A percentile compares a stretch with the other conserved stretches of the same genome.
Evolutionary conservation across 495 filamentous ascomycete species (phyloP).

Genomic region (Aspergillus asperescens): DNA sequence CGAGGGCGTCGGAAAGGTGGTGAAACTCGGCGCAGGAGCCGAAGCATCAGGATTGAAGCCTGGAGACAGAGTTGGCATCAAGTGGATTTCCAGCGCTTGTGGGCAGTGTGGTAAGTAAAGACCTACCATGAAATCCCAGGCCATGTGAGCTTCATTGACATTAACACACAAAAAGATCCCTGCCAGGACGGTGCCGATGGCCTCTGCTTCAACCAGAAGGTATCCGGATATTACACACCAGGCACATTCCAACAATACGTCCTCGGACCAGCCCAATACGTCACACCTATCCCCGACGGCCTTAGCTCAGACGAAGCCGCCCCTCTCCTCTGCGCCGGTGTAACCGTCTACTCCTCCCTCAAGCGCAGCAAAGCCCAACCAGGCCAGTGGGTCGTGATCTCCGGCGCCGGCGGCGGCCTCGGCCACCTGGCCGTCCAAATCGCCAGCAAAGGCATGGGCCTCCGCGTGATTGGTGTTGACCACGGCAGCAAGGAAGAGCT

Average conservation of each 20-base stretch:
- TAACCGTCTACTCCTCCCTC: conserved; percentile 54
- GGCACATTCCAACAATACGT: conserved; percentile 73
- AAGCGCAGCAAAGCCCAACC: conserved; percentile 53
- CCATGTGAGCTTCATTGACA: too few species aligned
- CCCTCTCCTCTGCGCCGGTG: conserved; percentile 59
- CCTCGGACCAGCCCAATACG: conserved; percentile 58
- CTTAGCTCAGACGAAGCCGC: conserved; percentile 55
- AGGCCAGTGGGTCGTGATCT: conserved; percentile 62
- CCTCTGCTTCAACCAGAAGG: conserved; percentile 52
- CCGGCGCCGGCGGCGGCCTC: conserved; percentile 63
- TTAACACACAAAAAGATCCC: conserved; percentile 27
- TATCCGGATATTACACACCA: conserved; percentile 53
- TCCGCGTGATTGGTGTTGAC: conserved; percentile 67
- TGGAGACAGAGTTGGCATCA: conserved; percentile 62
- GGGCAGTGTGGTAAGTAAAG: conserved; percentile 42
- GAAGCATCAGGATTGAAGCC: conserved; percentile 53
- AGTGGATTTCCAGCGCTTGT: conserved; percentile 47
- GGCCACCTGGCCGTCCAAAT: conserved; percentile 65
- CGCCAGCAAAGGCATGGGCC: conserved; percentile 55
- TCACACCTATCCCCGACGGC: conserved; percentile 62
- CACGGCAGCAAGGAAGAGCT: conserved; percentile 55
- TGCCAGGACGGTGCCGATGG: conserved; percentile 57
- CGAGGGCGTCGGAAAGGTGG: conserved; percentile 56
- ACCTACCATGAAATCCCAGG: too few species aligned
- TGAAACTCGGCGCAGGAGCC: conserved; percentile 52